Percentiles rank a stretch among this genome's conserved stretches.
Conservation (phyloP, 1,284 basidiomycete species). For the Moesziomyces parantarcticus region DNA sequence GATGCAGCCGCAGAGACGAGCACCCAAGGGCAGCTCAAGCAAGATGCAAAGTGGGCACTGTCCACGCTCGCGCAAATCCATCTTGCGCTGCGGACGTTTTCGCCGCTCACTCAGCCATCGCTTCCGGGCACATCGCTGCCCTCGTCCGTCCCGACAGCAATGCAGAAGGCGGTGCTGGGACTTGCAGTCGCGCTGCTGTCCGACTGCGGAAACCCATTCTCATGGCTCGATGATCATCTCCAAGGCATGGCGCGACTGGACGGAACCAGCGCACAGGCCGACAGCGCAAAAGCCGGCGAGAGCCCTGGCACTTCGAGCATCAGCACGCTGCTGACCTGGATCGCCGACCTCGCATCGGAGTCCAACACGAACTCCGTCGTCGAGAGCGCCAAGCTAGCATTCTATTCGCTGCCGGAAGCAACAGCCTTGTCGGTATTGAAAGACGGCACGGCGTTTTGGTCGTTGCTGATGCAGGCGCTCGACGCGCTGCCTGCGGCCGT, state of each 20-base stretch:
- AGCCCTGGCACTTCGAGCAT: conserved; percentile 7
- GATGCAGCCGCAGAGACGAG: neutral
- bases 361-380: conserved; percentile 9
- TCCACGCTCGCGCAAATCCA: conserved; percentile 41
- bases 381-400: conserved; percentile 1
- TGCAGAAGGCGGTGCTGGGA: conserved; percentile 17
- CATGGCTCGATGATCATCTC: conserved; percentile 38
- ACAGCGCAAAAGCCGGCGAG: neutral
- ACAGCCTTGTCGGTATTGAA: neutral
- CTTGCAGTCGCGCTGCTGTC: conserved; percentile 16
- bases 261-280: neutral
- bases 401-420: conserved; percentile 3
- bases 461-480: conserved; percentile 16
- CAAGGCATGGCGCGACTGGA: conserved; percentile 12
- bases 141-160: conserved; percentile 2
- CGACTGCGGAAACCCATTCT: conserved; percentile 22
- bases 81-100: conserved; percentile 30
- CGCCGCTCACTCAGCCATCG: conserved; percentile 28
- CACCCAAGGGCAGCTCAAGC: neutral
- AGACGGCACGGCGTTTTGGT: conserved; percentile 10
- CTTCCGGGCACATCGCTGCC: conserved; percentile 27
- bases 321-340: conserved; percentile 26
- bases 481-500: conserved; percentile 15
- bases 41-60: conserved; percentile 28
- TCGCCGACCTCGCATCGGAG: conserved; percentile 29